Evolutionary conservation across 2,329 filamentous ascomycete species (phyloP), one percentile per base, ranked within the genome.

Genomic region (Epichloe amarillans): DNA sequence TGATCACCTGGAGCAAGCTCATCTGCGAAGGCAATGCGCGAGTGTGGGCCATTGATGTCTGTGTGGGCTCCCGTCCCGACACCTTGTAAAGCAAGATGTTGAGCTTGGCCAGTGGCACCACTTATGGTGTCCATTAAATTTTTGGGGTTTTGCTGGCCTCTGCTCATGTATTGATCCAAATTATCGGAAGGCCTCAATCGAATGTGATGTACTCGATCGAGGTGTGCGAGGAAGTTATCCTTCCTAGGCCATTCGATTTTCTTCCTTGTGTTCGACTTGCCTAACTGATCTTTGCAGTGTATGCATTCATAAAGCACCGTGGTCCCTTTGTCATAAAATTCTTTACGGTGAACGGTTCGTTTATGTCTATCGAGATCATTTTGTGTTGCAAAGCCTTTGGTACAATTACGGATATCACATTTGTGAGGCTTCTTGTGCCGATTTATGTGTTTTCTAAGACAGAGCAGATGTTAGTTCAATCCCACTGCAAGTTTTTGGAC

Each of bases 191-290:
- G 53, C 3, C 53, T 51, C 10, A 72, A 62, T 1, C 61, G 30
- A 3, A 64, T 62, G 0, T 56, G 54, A 62, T 95, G 89, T 59
- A 87, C 80, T 11, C 83, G 77, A 47, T 69, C 72, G 44, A 95
- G 73, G 62, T 96, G 90, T 37, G 84, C 80, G 54, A 83, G 83
- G 64, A 95, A 95, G 61, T 96, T 96, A 65, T 96, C 90, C 47
- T 83, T 72, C 21, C 90, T 79, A 1, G 85, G 84, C 87, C 87
- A 95, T 37, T 75, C 46, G 5, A 23, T 49, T 23, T 51, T 69
- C 63, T 94, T 95, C 1, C 70, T 53, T 14, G 48, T 49, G 40
- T 59, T 63, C 6, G 53, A 52, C 5, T 52, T 54, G 44, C 64
- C 65, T 15, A 52, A 44, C 0, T 52, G 6, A 15, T 39, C 30